Base-by-base conservation (phyloP, 169 alveolate genomes). In the Cryptosporidium ryanae region DNA sequence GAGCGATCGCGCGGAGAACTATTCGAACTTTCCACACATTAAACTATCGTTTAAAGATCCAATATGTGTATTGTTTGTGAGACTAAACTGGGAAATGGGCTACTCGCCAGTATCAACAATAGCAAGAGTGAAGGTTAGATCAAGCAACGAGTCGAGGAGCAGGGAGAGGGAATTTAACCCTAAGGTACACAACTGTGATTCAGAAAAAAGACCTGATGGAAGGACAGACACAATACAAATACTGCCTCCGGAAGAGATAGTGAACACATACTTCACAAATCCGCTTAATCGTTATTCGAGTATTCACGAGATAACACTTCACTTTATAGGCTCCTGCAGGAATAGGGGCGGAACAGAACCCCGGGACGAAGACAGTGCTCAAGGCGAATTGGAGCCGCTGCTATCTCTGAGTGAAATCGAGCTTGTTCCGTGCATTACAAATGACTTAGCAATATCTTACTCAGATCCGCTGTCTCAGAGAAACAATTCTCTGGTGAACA, bases 161-260 rank as follows among this genome's bases (percentile, higher is more conserved):
- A 61, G 68, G 38, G 21, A 23, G 10, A 55, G 87, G 46, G n/a
- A 2, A 23, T 76, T 32, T 27, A 76, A 76, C 34, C 76, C 68
- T n/a, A n/a, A 27, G 13, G 38, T 61, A 29, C 87, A 76, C 54
- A 52, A 55, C 3, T 76, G 87, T 29, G 15, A 23, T 54, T 31
- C 18, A 21, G 66, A 25, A 15, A 38, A 54, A 13, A 15, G 0
- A 23, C 18, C n/a, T 25, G 61, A 25, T 10, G 87, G 59, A 1
- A 76, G 87, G 46, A 48, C 59, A 2, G 87, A 76, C 25, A 76
- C 71, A 18, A 43, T 76, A 2, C 87, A 54, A 31, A 76, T 76
- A 21, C 23, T 76, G 38, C 87, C 87, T 23, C 87, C 87, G n/a
- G 87, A 76, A 31, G 87, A 76, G 59, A 32, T 76, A 64, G 87